phyloP scores from a whole-genome alignment of 1,284 basidiomycete genomes.

The Somion occarium region DNA sequence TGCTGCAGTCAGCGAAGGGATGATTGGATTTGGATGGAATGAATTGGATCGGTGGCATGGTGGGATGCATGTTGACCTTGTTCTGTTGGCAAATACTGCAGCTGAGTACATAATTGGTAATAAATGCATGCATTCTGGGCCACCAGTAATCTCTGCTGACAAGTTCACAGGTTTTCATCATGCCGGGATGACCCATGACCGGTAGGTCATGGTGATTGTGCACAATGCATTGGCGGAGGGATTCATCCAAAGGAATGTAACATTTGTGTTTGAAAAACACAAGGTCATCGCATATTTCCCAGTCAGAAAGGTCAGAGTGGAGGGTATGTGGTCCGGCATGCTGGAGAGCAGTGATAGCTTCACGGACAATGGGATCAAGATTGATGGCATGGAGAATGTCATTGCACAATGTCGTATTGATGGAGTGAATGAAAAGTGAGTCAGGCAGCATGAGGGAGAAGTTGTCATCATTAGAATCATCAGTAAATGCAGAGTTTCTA shows the following conservation, averaged over 20 bases:
- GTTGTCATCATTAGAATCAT: not conserved
- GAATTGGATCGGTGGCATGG: not conserved
- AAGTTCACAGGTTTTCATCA: not conserved
- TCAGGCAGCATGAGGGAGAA: not conserved
- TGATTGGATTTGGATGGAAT: not conserved
- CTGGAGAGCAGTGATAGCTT: not conserved
- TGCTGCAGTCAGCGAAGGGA: not conserved
- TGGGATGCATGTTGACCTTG: not conserved
- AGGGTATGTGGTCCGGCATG: too few species aligned
- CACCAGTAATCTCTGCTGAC: not conserved
- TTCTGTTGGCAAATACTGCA: not conserved
- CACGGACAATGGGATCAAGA: not conserved
- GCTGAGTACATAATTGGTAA: not conserved
- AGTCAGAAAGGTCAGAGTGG: not conserved
- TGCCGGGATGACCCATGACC: not conserved
- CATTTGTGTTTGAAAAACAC: not conserved
- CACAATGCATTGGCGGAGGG: not conserved
- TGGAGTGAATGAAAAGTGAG: not conserved
- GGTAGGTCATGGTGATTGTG: not conserved
- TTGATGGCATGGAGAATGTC: not conserved
- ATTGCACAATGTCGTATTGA: not conserved
- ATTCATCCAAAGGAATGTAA: not conserved
- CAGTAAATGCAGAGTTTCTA: not conserved
- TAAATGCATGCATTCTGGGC: not conserved
- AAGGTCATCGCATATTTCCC: not conserved